Base-by-base conservation (phyloP, 1,139 yeast genomes). In the Blastobotrys malaysiensis region DNA sequence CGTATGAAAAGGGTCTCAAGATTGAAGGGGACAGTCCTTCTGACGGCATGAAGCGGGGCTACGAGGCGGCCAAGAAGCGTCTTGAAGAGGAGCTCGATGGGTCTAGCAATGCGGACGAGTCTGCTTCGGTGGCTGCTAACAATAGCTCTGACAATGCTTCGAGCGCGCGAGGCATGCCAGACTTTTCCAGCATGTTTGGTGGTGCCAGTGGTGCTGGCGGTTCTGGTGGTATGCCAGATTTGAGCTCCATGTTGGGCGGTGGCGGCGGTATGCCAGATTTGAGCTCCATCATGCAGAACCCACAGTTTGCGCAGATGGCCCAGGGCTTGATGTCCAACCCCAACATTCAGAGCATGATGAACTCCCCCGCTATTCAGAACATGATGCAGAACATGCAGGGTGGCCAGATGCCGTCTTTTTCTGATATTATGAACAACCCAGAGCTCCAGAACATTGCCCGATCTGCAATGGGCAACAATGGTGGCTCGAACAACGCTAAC, bases 261-360 rank as follows among this genome's bases (percentile, higher is more conserved):
- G 78, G 82, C 45, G 84, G 86, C 51, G 93, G 93, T 5, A 68
- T 85, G 71, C 89, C 91, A 55, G 96, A 88, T 65, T 44, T 54
- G 24, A 43, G 47, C 43, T 83, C 83, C 18, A 73, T 91, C 76
- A 78, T 93, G 84, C 85, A 81, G 73, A 89, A 91, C 73, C 98
- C 98, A 16, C 90, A 85, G 71, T 71, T 93, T 57, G 68, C 68
- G 54, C 89, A 87, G 73, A 95, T 95, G 66, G 98, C 98, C 45
- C 95, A 89, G 70, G 83, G 83, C 67, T 81, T 93, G 86, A 90
- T 91, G 96, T 82, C 83, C 57, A 85, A 91, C 69, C 98, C 98
- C 31, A 79, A 76, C 47, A 75, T 91, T 76, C 78, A 75, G 59
- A 82, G 83, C 55, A 74, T 91, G 69, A 83, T 91, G 90, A 82